These are phyloP conservation scores for Pyrrhoderma noxium DNA, from an alignment of 1,284 basidiomycete species.

Conservation along the genomic window DNA sequence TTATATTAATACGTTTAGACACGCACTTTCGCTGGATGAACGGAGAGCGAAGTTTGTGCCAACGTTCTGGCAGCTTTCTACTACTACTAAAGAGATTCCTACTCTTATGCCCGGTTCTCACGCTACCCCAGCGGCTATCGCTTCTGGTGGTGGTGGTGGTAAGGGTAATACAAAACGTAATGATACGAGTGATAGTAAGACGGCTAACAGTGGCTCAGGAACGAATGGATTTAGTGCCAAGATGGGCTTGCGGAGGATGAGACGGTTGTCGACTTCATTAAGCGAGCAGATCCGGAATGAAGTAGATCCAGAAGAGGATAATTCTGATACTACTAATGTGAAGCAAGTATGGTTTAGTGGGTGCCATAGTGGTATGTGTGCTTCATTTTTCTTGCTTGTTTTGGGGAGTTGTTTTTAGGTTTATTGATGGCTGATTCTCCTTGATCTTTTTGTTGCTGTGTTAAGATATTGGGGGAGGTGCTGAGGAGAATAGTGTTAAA, in stretches of 20 bases:
- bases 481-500: constrained; percentile 35
- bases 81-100: not conserved
- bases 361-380: constrained; percentile 44
- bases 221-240: not conserved
- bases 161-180: not conserved
- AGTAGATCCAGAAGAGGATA: not conserved
- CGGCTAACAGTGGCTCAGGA: not conserved
- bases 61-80: constrained; percentile 38
- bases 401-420: not conserved
- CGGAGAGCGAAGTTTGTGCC: constrained; percentile 48
- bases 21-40: constrained; percentile 62
- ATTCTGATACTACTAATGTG: constrained; percentile 34
- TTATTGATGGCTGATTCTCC: not conserved
- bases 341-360: constrained; percentile 62
- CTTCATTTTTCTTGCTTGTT: not conserved
- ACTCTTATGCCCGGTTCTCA: not conserved
- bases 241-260: not conserved
- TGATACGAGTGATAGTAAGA: not conserved
- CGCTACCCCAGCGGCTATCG: constrained; percentile 1
- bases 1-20: constrained; percentile 53
- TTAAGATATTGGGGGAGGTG: constrained; percentile 71
- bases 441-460: no score
- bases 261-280: not conserved
- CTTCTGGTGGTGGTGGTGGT: not conserved
- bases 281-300: not conserved